Evolutionary conservation across 2,329 filamentous ascomycete species (phyloP), one percentile per base, ranked within the genome.

Genomic region (Cercospora berteroae): DNA sequence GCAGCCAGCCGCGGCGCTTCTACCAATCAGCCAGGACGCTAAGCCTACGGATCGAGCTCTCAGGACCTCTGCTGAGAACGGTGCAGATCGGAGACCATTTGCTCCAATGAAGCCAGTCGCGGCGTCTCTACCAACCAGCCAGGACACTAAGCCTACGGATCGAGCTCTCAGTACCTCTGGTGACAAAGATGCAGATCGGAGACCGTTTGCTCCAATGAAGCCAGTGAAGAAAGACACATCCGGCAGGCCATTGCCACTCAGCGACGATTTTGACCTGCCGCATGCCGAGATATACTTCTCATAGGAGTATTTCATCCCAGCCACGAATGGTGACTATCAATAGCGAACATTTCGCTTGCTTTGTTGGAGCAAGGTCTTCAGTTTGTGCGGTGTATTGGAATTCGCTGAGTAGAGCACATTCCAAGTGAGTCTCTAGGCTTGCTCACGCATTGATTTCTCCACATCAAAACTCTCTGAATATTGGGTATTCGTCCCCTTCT

Each of bases 401-500:
- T 23, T 10, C 4, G 42, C 42, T 23, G 42, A 48, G 18, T 20
- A 48, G 42, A 13, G 20, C n/a, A 48, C n/a, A 23, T 48, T 18
- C 23, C 42, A 48, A 10, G 23, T 23, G 42, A 12, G 42, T 23
- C 18, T 10, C 42, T 48, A 18, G 20, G 23, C 13, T 42, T n/a
- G 16, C 36, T 42, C 36, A 13, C 36, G 16, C 36, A 9, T 42
- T n/a, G 16, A n/a, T n/a, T 42, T 7, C 6, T 42, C 36, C 7
- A 42, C 27, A 67, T 16, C 20, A 18, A 13, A 59, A 16, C 1
- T 67, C 61, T 25, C 72, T 63, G 59, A 75, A 80, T 2, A 79
- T 68, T 4, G 77, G 78, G 67, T 78, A 78, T 67, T 75, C 50
- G 64, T 79, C 77, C 2, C 77, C 78, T 9, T 74, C 73, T 52